Base-by-base conservation (phyloP, 768 basidiomycete species). In the Tylopilus sp. region DNA sequence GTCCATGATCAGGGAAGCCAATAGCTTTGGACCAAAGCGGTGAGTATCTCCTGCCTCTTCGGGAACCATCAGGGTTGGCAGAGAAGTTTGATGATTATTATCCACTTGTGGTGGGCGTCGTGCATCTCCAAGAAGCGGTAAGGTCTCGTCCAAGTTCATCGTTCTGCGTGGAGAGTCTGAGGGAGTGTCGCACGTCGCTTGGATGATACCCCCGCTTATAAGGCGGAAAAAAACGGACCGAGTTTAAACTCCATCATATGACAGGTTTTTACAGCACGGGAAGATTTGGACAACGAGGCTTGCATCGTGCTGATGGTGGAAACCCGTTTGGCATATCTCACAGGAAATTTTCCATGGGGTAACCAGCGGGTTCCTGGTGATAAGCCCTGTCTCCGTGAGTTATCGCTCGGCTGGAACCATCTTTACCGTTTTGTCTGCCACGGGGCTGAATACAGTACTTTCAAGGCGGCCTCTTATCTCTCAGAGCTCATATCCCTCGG, bases 1-100 rank as follows among this genome's bases (percentile, higher is more conserved):
- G 69, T 84, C 84, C 42, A 76, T 64, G 49, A 82, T 61, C 51
- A 86, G 70, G 5, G 78, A 77, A 47, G 49, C 64, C 54, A 83
- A 71, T 60, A 85, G 71, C 26, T 56, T 62, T 48, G 65, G 51
- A 17, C 60, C 63, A 47, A 64, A 53, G 57, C 53, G 54, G 43
- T 48, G 54, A 50, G 45, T 38, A 53, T 9, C 40, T 36, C 57
- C 56, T 72, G 60, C 73, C 68, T 62, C 66, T 64, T 72, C 64
- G 14, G 61, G 62, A 37, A 58, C 45, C 19, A 42, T 43, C 21
- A 11, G 54, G 56, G 59, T 58, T 57, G 57, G 44, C 59, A 43
- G 38, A 48, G 56, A 53, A 56, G 50, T 14, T 33, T 49, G n/a
- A 19, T 45, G 34, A 21, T 33, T 31, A 34, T 25, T 57, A 45